Evolutionary conservation across 805 yeast species (phyloP), one percentile per base, ranked within the genome.

Genomic region (Cyberlindnera maritima): DNA sequence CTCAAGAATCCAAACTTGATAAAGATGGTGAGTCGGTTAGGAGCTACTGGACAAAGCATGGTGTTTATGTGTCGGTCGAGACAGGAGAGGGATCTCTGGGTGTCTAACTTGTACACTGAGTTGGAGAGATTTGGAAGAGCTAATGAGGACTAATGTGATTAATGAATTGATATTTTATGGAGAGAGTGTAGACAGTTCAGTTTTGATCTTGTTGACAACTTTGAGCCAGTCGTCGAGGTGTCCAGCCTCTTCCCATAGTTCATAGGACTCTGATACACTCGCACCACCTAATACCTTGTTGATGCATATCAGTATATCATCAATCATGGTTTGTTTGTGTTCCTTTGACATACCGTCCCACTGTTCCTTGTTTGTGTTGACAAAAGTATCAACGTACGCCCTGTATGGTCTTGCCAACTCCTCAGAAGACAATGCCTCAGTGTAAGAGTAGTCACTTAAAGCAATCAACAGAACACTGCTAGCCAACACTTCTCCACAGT

Each of bases 51-150:
- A 1, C 72, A 72, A 43, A 74, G 81, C 38, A 70, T 85, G 68
- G 83, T 85, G 3, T 90, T 91, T 60, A 74, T 89, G 78, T 83
- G 96, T 10, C 66, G 90, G 39, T 87, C 96, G 1, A 68, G 92
- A 34, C 85, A 85, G 51, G 96, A 89, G 56, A 71, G 91, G 44
- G 97, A 92, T 58, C 52, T 79, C 28, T 91, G 98, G 98, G 91
- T 87, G 2, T 51, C 64, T 14, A 56, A 62, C 21, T 49, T 70
- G 21, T 58, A 62, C 43, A 53, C 60, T n/a, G 70, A 68, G 39
- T 36, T 70, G 33, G 75, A 69, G 43, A 58, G 72, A 38, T 53
- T 66, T 42, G 56, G 60, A 3, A 26, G 37, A 11, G 36, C 47
- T 17, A 42, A 35, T 28, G 52, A 52, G 15, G 32, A 26, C 19